Conservation (phyloP, 2,329 filamentous ascomycete genomes). For the Penicillium sclerotigenum region DNA sequence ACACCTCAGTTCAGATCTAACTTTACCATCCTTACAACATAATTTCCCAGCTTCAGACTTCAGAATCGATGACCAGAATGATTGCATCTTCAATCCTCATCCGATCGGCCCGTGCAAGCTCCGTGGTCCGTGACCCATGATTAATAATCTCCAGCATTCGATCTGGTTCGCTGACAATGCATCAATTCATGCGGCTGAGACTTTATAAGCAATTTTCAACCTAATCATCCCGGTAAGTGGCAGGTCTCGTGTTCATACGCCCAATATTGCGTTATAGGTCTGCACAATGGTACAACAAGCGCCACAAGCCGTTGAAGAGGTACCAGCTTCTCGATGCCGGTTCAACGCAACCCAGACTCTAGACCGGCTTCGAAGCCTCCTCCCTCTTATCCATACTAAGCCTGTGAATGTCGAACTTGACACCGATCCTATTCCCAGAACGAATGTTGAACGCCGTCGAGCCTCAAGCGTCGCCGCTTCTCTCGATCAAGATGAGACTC, state of each 20-base stretch:
- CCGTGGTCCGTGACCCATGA: slow-evolving; percentile 8
- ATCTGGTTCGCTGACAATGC: slow-evolving; percentile 8
- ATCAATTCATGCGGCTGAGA: slow-evolving; percentile 4
- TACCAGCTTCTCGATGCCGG: slow-evolving; percentile 4
- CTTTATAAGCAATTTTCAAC: slow-evolving; percentile 1
- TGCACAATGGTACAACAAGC: slow-evolving; percentile 9
- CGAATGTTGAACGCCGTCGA: slow-evolving; percentile 15
- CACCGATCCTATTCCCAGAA: slow-evolving; percentile 12
- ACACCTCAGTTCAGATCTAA: not conserved
- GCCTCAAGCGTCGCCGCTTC: slow-evolving; percentile 13
- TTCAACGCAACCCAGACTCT: slow-evolving; percentile 17
- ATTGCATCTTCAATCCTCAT: not conserved
- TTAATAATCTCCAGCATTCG: slow-evolving; percentile 20
- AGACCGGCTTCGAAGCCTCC: slow-evolving; percentile 10
- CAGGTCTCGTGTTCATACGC: not conserved
- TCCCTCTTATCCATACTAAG: not conserved
- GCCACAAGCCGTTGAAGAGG: not conserved
- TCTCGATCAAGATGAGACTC: slow-evolving; percentile 18
- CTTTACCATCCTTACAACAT: not conserved
- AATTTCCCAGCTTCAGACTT: too few relatives aligned
- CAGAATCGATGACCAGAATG: not conserved
- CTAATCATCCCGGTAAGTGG: slow-evolving; percentile 5
- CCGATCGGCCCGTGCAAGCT: slow-evolving; percentile 1
- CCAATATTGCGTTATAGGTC: not conserved
- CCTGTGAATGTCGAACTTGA: not conserved